phyloP scores from a whole-genome alignment of 106 monocot species.

The Dioscorea dumetorum region DNA sequence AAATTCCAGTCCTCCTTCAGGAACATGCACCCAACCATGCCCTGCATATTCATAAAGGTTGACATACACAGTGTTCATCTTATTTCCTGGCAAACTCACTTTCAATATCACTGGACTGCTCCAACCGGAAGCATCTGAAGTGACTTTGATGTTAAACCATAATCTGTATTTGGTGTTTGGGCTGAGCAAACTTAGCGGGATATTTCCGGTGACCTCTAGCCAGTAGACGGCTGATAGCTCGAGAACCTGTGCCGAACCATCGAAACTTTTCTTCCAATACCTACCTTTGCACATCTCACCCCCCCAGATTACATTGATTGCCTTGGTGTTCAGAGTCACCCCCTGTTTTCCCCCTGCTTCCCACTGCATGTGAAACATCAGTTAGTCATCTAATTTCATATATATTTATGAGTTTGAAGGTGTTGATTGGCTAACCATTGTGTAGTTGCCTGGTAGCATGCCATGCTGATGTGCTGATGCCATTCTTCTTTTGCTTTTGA shows the following conservation, averaged over 20 bases:
- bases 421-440: too few species aligned
- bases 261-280: constrained; percentile 3
- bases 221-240: constrained; percentile 13
- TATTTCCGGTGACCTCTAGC: constrained; percentile 15
- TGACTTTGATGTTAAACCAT: neutral
- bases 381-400: too few species aligned
- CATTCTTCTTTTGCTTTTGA: too few species aligned
- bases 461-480: too few species aligned
- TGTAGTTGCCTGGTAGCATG: too few species aligned
- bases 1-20: constrained; percentile 14
- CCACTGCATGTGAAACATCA: neutral
- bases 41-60: neutral
- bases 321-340: neutral
- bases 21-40: constrained; percentile 2
- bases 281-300: constrained; percentile 5
- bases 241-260: neutral
- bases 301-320: neutral
- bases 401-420: too few species aligned
- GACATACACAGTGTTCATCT: neutral
- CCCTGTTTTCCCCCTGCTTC: neutral
- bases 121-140: neutral
- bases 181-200: constrained; percentile 7
- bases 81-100: constrained; percentile 2
- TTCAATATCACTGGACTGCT: constrained; percentile 1
- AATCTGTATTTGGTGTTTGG: constrained; percentile 9